These are phyloP conservation scores for Lepraria neglecta DNA, from an alignment of 495 filamentous ascomycete genomes.

Conservation along the genomic window DNA sequence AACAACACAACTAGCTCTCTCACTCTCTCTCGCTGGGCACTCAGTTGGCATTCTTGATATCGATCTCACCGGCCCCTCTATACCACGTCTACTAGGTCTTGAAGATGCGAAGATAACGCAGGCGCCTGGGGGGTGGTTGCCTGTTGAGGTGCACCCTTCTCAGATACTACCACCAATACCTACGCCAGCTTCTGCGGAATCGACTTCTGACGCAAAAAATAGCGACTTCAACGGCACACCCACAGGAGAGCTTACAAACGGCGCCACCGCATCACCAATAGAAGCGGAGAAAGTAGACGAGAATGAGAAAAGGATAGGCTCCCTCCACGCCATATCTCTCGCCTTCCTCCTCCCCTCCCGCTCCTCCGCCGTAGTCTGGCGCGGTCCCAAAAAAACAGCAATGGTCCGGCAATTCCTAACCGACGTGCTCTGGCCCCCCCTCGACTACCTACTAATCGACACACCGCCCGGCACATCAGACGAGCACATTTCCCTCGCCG, in stretches of 20 bases:
- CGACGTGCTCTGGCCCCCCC: slow-evolving; percentile 79
- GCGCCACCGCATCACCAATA: slow-evolving; percentile 15
- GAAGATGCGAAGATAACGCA: slow-evolving; percentile 87
- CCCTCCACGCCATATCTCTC: slow-evolving; percentile 84
- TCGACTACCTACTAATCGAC: slow-evolving; percentile 89
- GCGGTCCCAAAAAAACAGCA: slow-evolving; percentile 96
- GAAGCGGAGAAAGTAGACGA: neutral
- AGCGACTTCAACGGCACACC: slow-evolving; percentile 23
- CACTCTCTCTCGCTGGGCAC: slow-evolving; percentile 74
- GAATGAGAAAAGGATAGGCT: slow-evolving; percentile 39
- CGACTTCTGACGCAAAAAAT: slow-evolving; percentile 27
- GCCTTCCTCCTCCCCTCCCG: slow-evolving; percentile 80
- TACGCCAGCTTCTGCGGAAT: neutral
- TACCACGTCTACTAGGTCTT: slow-evolving; percentile 86
- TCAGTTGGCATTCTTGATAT: slow-evolving; percentile 93
- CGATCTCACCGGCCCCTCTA: slow-evolving; percentile 92
- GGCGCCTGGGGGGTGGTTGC: slow-evolving; percentile 81
- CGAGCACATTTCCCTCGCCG: slow-evolving; percentile 91
- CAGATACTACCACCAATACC: slow-evolving; percentile 29
- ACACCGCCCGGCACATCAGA: slow-evolving; percentile 95
- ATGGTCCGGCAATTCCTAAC: slow-evolving; percentile 96
- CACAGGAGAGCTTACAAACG: neutral
- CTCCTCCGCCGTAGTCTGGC: slow-evolving; percentile 91
- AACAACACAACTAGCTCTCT: slow-evolving; percentile 88
- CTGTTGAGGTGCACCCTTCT: slow-evolving; percentile 66